These are phyloP conservation scores for Apostasia shenzhenica DNA, from an alignment of 106 monocot species.

Conservation along the genomic window DNA sequence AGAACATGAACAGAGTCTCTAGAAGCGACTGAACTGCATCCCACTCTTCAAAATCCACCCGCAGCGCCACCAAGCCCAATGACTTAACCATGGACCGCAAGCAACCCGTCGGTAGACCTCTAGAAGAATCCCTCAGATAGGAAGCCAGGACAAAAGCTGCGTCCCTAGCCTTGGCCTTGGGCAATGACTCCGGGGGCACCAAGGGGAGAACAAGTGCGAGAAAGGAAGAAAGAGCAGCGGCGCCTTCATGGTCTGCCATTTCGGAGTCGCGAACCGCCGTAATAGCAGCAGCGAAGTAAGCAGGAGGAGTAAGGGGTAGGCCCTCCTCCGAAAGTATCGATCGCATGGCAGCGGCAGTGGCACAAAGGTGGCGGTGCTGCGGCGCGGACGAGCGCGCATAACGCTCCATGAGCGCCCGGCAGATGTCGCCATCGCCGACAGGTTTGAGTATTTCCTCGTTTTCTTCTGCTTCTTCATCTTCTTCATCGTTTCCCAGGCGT, in stretches of 20 bases:
- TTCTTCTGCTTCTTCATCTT: slow-evolving; percentile 10
- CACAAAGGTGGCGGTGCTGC: slow-evolving; percentile 94
- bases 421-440: slow-evolving; percentile 38
- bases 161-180: slow-evolving; percentile 37
- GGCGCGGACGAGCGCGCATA: slow-evolving; percentile 66
- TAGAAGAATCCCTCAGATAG: slow-evolving; percentile 2
- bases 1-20: slow-evolving; percentile 38
- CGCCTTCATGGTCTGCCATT: slow-evolving; percentile 14
- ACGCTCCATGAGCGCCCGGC: slow-evolving; percentile 57
- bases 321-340: slow-evolving; percentile 70
- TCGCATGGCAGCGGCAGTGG: slow-evolving; percentile 77
- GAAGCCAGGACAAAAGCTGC: slow-evolving; percentile 26
- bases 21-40: slow-evolving; percentile 35
- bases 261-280: slow-evolving; percentile 29
- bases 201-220: slow-evolving; percentile 46
- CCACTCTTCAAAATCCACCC: slow-evolving; percentile 75
- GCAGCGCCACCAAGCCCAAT: slow-evolving; percentile 44
- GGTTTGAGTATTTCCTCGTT: neutral
- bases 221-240: slow-evolving; percentile 42
- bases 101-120: slow-evolving; percentile 25
- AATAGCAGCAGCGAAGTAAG: slow-evolving; percentile 76
- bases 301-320: slow-evolving; percentile 60
- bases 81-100: slow-evolving; percentile 71
- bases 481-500: neutral
- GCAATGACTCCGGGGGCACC: slow-evolving; percentile 17